Evolutionary conservation across 805 yeast species (phyloP).

Genomic region (Teunomyces kruisii): DNA sequence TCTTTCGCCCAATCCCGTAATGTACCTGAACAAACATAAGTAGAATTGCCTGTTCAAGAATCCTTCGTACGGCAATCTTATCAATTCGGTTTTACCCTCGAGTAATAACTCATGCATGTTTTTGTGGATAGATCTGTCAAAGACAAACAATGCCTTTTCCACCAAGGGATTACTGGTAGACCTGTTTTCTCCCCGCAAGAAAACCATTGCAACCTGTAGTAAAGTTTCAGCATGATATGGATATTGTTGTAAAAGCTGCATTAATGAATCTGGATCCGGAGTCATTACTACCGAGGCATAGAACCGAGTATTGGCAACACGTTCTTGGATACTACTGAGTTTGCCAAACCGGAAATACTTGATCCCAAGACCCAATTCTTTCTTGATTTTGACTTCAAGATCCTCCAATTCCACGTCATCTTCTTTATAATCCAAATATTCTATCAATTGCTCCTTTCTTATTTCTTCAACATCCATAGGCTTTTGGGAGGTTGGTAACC

Average conservation of each 20-base stretch:
- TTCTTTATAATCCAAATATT: conserved; percentile 34
- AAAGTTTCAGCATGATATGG: conserved; percentile 80
- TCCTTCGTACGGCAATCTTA: conserved; percentile 72
- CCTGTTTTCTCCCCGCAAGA: conserved; percentile 69
- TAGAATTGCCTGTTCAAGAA: conserved; percentile 78
- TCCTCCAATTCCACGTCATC: conserved; percentile 26
- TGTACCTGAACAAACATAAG: conserved; percentile 68
- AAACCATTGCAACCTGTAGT: conserved; percentile 73
- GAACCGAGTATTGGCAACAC: conserved; percentile 49
- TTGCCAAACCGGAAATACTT: conserved; percentile 59
- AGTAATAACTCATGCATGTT: conserved; percentile 46
- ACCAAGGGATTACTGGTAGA: conserved; percentile 70
- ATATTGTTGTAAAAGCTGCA: conserved; percentile 52
- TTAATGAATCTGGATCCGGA: conserved; percentile 78
- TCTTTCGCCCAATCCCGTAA: conserved; percentile 67
- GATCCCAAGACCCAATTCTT: conserved; percentile 43
- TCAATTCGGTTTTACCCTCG: conserved; percentile 53
- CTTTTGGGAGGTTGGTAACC: conserved; percentile 69
- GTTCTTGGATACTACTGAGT: conserved; percentile 22
- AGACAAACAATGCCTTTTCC: conserved; percentile 75
- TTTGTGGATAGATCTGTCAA: conserved; percentile 69
- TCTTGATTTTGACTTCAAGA: conserved; percentile 29
- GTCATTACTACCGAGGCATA: conserved; percentile 64
- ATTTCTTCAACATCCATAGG: conserved; percentile 63
- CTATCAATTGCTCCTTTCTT: conserved; percentile 35